Conservation (phyloP, 73 alveolate genomes). For the Symbiodinium natans region DNA sequence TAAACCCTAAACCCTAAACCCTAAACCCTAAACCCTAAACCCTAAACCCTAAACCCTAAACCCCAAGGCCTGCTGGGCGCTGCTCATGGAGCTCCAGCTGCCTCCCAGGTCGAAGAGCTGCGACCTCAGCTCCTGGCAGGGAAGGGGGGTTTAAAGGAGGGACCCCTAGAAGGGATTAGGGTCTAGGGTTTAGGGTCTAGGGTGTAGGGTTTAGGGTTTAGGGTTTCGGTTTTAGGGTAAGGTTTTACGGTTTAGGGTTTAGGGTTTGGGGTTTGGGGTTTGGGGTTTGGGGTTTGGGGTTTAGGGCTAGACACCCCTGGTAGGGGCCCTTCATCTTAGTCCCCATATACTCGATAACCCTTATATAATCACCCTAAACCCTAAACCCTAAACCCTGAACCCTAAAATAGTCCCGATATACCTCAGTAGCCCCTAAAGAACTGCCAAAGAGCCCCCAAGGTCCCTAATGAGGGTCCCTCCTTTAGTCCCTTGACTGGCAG, state of each 20-base stretch:
- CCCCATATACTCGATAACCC: no score
- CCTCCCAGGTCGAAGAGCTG: background rate
- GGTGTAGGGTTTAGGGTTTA: background rate
- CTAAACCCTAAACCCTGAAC: background rate
- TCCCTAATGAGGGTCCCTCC: no score
- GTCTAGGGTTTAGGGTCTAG: background rate
- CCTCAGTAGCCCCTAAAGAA: background rate
- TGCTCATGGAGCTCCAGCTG: slow-evolving; percentile 6
- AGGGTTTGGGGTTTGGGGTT: background rate
- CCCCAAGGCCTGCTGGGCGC: background rate
- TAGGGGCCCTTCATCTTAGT: no score
- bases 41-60: background rate
- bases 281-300: background rate
- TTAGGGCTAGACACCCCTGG: no score
- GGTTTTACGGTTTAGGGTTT: background rate
- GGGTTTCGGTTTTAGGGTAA: background rate
- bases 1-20: background rate
- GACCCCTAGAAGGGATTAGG: background rate
- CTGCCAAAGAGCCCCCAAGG: no score
- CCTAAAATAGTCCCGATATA: background rate
- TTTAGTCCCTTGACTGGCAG: no score
- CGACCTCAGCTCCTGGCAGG: background rate
- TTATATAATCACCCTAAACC: background rate
- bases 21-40: background rate
- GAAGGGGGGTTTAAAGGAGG: background rate